Evolutionary conservation across 2,329 filamentous ascomycete species (phyloP), one percentile per base, ranked within the genome.

Genomic region (Coniosporium tulheliwenetii): DNA sequence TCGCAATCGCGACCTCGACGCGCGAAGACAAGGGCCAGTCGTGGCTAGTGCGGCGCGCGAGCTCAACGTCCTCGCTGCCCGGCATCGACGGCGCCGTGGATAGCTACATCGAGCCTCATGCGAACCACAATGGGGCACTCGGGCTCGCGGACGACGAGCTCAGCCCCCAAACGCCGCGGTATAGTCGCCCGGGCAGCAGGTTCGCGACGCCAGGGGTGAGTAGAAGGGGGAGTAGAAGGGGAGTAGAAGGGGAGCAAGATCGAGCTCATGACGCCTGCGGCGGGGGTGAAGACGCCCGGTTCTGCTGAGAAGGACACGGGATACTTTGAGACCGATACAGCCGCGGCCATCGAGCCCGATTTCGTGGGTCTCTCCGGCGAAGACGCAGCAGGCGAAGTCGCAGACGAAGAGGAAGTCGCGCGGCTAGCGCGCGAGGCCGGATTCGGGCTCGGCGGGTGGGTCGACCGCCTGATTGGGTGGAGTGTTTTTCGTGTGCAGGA

Each of bases 21-120:
- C 62, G 73, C 32, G 73, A 78, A 48, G 67, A 67, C 43, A 77
- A 78, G 48, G 75, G 75, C n/a, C 73, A 77, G 50, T 69, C 67
- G 41, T 78, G 74, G 74, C 61, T 77, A 2, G 61, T 64, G 2
- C 67, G 73, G 39, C 62, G 71, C 19, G 68, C 72, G 45, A 73
- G 67, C 44, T 69, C 67, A 1, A 77, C 73, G 1, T 4, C 4
- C 19, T 70, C 65, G 37, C 58, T 77, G 2, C 64, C 66, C 8
- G 53, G 57, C 2, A 57, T 66, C 12, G 46, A 44, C 29, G 52
- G 62, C 12, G 50, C 57, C 31, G 47, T 55, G 31, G 49, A 52
- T 33, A 44, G 41, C 40, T 45, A 45, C 32, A 15, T 31, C 10
- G 3, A 33, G 36, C 16, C 40, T 14, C 26, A 38, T 32, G 5